Conservation (phyloP, 768 basidiomycete genomes). For the Boletus rubescentipes region DNA sequence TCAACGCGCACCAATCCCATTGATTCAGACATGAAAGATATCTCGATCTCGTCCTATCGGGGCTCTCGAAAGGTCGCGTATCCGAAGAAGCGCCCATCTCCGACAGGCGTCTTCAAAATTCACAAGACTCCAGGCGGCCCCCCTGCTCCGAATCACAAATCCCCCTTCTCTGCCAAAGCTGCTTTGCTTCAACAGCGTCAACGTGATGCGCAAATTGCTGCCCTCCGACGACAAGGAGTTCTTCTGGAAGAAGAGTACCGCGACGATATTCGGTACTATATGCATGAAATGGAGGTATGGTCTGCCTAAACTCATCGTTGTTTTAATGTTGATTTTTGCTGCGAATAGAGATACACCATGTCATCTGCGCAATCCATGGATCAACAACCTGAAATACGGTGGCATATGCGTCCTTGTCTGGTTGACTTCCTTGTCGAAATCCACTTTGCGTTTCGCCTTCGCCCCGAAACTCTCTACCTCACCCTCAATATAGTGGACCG, state of each 20-base stretch:
- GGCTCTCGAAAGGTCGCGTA: conserved; percentile 67
- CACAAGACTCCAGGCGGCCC: conserved; percentile 53
- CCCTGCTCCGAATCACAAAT: conserved; percentile 52
- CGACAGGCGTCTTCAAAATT: conserved; percentile 70
- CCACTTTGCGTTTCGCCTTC: conserved; percentile 95
- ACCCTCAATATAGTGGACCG: conserved; percentile 99
- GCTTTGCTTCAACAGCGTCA: conserved; percentile 63
- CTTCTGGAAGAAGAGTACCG: conserved; percentile 94
- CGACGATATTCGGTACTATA: conserved; percentile 89
- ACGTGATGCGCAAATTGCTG: conserved; percentile 66
- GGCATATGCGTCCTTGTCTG: conserved; percentile 99
- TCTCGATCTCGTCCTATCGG: conserved; percentile 55
- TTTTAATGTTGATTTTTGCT: conserved; percentile 7
- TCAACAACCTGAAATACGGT: conserved; percentile 96
- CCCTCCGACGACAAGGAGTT: conserved; percentile 68
- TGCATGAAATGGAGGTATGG: conserved; percentile 98
- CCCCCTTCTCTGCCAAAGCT: conserved; percentile 65
- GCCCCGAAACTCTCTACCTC: conserved; percentile 98
- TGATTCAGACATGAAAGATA: conserved; percentile 71
- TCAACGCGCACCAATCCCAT: conserved; percentile 33
- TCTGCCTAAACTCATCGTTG: neutral
- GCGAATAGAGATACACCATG: conserved; percentile 71
- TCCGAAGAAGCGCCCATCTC: conserved; percentile 84
- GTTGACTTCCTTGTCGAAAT: conserved; percentile 99
- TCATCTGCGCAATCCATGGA: conserved; percentile 96